Base-by-base conservation (phyloP, 176 grass and related monocot genomes). In the Carex parvula region DNA sequence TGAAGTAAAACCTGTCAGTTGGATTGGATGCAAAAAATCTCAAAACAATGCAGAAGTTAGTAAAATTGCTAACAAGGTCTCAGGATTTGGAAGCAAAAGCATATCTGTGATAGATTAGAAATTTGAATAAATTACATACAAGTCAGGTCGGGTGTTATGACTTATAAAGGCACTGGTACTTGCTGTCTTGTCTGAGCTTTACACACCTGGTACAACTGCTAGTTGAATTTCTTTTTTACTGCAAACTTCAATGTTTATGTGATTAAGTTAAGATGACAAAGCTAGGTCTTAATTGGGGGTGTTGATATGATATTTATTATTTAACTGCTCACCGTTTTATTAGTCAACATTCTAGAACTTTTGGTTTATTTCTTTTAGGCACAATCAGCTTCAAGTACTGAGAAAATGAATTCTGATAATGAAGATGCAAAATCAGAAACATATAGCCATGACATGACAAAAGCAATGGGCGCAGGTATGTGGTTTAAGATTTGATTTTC, bases 401-500 rank as follows among this genome's bases (percentile, higher is more conserved):
- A 83, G 81, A 66, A 83, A 69, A 14, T 22, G 18, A 68, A 14
- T 83, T 69, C 41, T 17, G 91, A 94, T 59, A 60, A 65, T 0
- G 87, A 87, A 21, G 71, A 79, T 3, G 85, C 85, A 22, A 99
- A 91, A 69, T 99, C 96, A 12, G 87, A 92, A 33, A 29, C 54
- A 5, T 99, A 99, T 77, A 99, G 90, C 83, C 79, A 70, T 75
- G 85, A 94, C 75, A 99, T 95, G 96, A 92, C 96, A 70, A 87
- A 94, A 65, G 85, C 96, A 37, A 95, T 95, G 96, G 96, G 96
- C 44, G 91, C 96, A 90, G 96, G 96, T 93, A 92, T 66, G 22
- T 83, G 6, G 56, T 39, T 62, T 60, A 65, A 57, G 3, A 37
- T 74, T 62, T 75, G 24, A 75, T 84, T 14, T 39, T 68, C 60